Percentiles rank a stretch among this genome's conserved stretches.
Conservation (phyloP, 495 filamentous ascomycete genomes). For the Apodospora peruviana region DNA sequence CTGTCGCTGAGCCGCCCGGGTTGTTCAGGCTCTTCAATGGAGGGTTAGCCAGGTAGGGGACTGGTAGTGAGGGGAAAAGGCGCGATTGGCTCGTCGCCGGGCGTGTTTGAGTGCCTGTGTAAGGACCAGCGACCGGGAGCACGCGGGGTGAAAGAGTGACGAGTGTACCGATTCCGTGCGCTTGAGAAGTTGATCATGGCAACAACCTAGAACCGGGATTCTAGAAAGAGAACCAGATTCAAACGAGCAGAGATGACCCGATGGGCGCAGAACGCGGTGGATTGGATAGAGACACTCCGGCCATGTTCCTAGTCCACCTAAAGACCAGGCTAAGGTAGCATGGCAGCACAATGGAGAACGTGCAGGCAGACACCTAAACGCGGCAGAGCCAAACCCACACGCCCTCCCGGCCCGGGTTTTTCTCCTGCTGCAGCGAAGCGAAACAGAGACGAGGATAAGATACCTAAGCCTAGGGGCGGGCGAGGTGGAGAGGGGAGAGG, state of each 20-base stretch:
- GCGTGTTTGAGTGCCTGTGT: too few relatives aligned
- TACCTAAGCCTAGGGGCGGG: too few relatives aligned
- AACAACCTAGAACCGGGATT: neutral
- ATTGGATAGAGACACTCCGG: neutral
- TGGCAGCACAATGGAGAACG: neutral
- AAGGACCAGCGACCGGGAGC: too few relatives aligned
- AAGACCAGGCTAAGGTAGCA: neutral
- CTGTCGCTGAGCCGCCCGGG: neutral
- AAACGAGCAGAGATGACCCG: too few relatives aligned
- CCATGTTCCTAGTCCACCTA: neutral
- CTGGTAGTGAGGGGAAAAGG: neutral
- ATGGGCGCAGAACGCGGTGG: neutral
- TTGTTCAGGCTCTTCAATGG: neutral
- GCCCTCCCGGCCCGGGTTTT: too few relatives aligned
- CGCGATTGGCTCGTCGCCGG: neutral
- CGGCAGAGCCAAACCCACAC: neutral
- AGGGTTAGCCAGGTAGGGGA: neutral
- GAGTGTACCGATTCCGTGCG: too few relatives aligned
- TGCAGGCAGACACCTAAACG: conserved; percentile 6
- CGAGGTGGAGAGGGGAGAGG: too few relatives aligned
- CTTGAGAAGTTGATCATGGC: too few relatives aligned
- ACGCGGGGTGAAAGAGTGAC: too few relatives aligned
- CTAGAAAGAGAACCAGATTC: neutral
- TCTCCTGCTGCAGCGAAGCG: neutral
- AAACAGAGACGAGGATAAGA: neutral